Conservation (phyloP, 441 rosid genomes). For the Euphorbia corollata region DNA sequence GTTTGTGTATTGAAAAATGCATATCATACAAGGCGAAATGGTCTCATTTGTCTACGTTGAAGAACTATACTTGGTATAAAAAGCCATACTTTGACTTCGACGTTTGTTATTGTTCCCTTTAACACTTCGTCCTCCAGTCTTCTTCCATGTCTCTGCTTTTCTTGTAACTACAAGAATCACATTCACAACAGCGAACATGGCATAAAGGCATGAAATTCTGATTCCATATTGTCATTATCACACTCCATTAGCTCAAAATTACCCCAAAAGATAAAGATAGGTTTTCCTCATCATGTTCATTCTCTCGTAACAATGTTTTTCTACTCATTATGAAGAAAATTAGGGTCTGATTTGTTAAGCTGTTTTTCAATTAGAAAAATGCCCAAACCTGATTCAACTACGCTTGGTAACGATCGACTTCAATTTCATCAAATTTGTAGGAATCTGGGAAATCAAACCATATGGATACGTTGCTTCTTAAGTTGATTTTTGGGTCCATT, state of each 20-base stretch:
- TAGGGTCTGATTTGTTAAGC: not conserved
- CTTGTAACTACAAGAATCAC: not conserved
- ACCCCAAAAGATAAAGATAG: not conserved
- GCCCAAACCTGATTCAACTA: constrained; percentile 24
- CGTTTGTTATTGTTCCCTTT: too few species aligned
- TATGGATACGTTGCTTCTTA: constrained; percentile 27
- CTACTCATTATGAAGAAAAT: not conserved
- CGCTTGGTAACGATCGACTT: constrained; percentile 30
- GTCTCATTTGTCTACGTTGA: too few species aligned
- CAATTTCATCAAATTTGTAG: constrained; percentile 27
- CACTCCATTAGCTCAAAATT: not conserved
- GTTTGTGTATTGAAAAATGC: too few species aligned
- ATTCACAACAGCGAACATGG: not conserved
- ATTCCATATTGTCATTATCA: constrained; percentile 11
- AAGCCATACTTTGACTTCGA: too few species aligned
- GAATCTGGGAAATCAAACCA: not conserved
- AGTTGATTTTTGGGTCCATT: constrained; percentile 12
- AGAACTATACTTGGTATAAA: too few species aligned
- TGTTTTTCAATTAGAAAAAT: constrained; percentile 17
- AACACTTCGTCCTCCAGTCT: too few species aligned
- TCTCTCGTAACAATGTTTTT: not conserved
- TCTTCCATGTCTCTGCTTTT: not conserved
- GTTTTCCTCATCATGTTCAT: not conserved
- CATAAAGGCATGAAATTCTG: constrained; percentile 10
- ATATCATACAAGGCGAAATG: too few species aligned